Evolutionary conservation across 2,329 filamentous ascomycete species (phyloP), one percentile per base, ranked within the genome.

Genomic region (Nemania sp.): DNA sequence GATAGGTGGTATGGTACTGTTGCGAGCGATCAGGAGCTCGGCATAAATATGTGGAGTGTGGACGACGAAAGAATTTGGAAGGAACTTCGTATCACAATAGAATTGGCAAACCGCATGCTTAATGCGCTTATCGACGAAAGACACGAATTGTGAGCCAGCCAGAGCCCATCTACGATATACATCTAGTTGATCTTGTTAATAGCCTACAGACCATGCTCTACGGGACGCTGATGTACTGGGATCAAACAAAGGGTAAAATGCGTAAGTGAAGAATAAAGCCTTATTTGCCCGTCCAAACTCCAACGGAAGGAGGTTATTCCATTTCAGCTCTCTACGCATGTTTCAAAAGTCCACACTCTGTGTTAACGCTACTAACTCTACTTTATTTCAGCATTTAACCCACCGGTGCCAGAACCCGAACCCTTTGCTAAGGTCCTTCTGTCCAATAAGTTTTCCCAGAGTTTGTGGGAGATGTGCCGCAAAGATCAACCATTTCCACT

Each of bases 71-170:
- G 5, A 8, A 27, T 69, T 11, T 71, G 69, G 69, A 1, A 22
- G 1, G 38, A 60, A 15, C 45, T 71, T 24, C 5, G 60, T 2
- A 26, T 69, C 10, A 4, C 35, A 11, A 11, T 71, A 7, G 69
- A 71, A 55, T 15, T 71, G 29, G 66, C 60, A 43, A 62, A 71
- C 20, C 56, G 69, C 10, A 65, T 71, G 1, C 27, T 71, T 1
- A 60, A 7, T 0, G 49, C 66, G 10, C 57, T 69, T 11, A 47
- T 71, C 11, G 27, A 55, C 5, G 69, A 71, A 5, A 59, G 24
- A 32, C 63, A 71, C 43, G 4, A 18, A 11, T 60, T 62, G 69
- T 71, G 41, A 62, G 69, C 15, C 51, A 69, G 61, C 61, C 66
- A 53, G 38, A 64, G 59, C 53, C 56, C 20, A 57, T 41, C 29